phyloP scores from a whole-genome alignment of 176 grass and related monocot genomes.

The Carex pumila region DNA sequence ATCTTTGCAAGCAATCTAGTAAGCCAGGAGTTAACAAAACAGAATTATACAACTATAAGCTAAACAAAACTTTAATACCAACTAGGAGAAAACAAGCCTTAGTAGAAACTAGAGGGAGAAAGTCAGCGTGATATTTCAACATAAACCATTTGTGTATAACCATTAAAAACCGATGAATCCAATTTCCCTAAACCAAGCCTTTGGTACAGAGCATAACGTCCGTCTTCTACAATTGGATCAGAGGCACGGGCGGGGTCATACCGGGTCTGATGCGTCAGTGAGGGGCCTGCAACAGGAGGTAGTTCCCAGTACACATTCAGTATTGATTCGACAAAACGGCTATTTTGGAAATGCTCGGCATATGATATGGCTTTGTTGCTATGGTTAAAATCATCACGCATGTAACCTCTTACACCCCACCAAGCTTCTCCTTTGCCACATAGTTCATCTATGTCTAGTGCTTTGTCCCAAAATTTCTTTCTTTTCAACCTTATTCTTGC shows the following conservation, averaged over 20 bases:
- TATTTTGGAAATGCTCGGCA: constrained; percentile 78
- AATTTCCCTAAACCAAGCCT: constrained; percentile 54
- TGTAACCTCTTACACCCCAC: constrained; percentile 84
- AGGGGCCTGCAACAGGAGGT: constrained; percentile 78
- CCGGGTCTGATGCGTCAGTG: constrained; percentile 84
- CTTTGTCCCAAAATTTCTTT: constrained; percentile 66
- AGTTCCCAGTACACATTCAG: constrained; percentile 88
- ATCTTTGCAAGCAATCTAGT: background rate
- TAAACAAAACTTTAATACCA: background rate
- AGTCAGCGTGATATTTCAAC: constrained; percentile 46
- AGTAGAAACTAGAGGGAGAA: background rate
- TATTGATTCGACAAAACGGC: constrained; percentile 63
- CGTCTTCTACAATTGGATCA: constrained; percentile 81
- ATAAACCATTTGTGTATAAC: constrained; percentile 91
- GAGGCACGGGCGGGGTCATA: constrained; percentile 65
- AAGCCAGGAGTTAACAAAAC: background rate
- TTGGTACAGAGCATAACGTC: constrained; percentile 56
- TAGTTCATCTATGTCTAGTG: constrained; percentile 60
- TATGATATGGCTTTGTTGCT: constrained; percentile 54
- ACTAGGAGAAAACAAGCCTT: background rate
- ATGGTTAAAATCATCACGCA: constrained; percentile 82
- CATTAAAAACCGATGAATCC: constrained; percentile 68
- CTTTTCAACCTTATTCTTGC: constrained; percentile 65
- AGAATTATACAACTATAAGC: constrained; percentile 5
- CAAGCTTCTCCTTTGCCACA: constrained; percentile 67